phyloP scores from a whole-genome alignment of 2,329 filamentous ascomycete genomes.

The Colletotrichum lindemuthianum region DNA sequence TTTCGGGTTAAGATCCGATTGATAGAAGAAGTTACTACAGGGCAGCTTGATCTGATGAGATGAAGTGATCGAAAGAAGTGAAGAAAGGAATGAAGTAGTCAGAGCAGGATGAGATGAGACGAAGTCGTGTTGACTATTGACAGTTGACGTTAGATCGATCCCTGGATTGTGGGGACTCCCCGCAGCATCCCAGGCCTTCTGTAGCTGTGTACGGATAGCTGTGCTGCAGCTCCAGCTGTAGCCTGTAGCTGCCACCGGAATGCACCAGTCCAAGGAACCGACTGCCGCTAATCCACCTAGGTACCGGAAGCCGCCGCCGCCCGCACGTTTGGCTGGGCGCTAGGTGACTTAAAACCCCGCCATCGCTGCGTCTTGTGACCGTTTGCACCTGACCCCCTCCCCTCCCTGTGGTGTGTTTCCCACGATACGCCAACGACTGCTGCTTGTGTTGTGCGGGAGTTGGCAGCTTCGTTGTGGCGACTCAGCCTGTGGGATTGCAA shows the following conservation, averaged over 20 bases:
- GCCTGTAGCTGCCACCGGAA: conserved; percentile 20
- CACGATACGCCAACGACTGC: too few relatives aligned
- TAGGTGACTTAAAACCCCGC: conserved; percentile 5
- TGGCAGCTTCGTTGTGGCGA: too few relatives aligned
- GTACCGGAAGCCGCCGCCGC: conserved; percentile 35
- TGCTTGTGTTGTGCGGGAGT: too few relatives aligned
- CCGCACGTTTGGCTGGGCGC: conserved; percentile 15
- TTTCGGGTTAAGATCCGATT: background rate
- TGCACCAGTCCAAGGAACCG: conserved; percentile 23
- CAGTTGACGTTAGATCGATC: conserved; percentile 10
- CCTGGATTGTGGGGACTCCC: background rate
- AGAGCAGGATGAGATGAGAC: conserved; percentile 9
- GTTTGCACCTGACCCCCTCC: conserved; percentile 9
- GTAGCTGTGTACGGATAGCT: background rate
- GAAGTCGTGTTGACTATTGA: conserved; percentile 26
- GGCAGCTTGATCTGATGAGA: too few relatives aligned
- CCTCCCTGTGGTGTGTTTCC: background rate
- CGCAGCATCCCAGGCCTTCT: conserved; percentile 13
- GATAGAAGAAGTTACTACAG: background rate
- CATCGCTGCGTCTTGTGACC: conserved; percentile 18
- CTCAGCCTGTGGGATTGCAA: too few relatives aligned
- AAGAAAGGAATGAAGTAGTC: background rate
- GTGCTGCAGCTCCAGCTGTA: background rate
- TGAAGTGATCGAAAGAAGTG: background rate
- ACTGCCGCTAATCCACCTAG: conserved; percentile 27